Evolutionary conservation across 768 basidiomycete species (phyloP).

Genomic region (Favolaschia claudopus): DNA sequence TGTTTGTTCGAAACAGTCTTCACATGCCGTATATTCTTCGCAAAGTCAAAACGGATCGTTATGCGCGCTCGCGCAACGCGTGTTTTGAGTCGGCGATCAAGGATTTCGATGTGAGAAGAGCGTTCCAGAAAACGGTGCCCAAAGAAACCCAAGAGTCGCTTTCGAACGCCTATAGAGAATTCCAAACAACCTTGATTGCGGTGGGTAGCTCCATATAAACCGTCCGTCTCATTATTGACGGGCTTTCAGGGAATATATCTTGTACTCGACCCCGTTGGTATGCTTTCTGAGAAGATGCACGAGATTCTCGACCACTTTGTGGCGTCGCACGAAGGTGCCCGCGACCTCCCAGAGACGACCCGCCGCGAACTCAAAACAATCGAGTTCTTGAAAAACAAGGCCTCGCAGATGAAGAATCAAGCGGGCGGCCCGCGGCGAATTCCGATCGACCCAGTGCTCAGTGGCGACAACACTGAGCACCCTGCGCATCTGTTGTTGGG

Average conservation of each 20-base stretch:
- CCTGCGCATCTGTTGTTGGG: conserved; percentile 61
- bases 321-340: conserved; percentile 66
- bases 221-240: background rate
- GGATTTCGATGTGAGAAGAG: conserved; percentile 82
- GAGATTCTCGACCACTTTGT: conserved; percentile 81
- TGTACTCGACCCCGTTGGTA: conserved; percentile 77
- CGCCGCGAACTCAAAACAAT: conserved; percentile 85
- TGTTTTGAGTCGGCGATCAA: conserved; percentile 92
- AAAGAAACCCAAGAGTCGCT: conserved; percentile 74
- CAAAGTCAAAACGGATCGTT: conserved; percentile 79
- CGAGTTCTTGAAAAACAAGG: conserved; percentile 78
- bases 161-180: conserved; percentile 85
- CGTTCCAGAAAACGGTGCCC: conserved; percentile 67
- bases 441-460: conserved; percentile 34
- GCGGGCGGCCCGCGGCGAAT: conserved; percentile 37
- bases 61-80: conserved; percentile 79
- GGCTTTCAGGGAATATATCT: conserved; percentile 63
- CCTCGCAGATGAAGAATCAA: conserved; percentile 58
- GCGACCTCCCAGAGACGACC: conserved; percentile 85
- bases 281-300: conserved; percentile 76
- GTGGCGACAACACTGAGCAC: conserved; percentile 42
- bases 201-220: conserved; percentile 32
- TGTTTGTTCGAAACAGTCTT: conserved; percentile 84
- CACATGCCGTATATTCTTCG: conserved; percentile 91
- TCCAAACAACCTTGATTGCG: conserved; percentile 90